Evolutionary conservation across 345 rosid species (phyloP), one percentile per base, ranked within the genome.

Genomic region (Turritis glabra): DNA sequence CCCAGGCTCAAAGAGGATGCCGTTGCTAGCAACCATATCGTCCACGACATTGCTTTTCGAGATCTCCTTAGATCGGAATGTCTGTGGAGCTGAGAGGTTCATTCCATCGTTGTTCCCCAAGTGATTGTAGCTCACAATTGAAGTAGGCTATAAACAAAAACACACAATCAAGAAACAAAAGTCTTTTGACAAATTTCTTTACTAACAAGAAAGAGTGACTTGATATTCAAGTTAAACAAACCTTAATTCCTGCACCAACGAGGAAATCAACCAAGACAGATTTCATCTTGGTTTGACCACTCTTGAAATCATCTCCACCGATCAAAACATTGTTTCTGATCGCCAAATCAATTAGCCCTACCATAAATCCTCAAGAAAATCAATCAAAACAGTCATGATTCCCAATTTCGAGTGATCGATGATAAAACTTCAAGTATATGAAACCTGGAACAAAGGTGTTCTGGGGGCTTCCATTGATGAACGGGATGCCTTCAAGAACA

Each of bases 201-300:
- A 50, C 9, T 7, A 58, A 44, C 40, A 69, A 46, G 18, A 50
- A 52, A 52, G 51, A 30, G 18, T 54, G 8, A 48, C 73, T 66
- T 74, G 26, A 66, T 1, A 27, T 1, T 13, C 18, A 76, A 76
- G 48, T 13, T 78, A 90, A 13, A 46, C 69, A 46, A 64, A 64
- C 98, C 96, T 92, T 95, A 63, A 95, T 95, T 15, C 99, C 99
- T 56, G 99, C 99, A 14, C 98, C 98, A 63, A 95, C 98, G 71
- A 95, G 97, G 80, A 92, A 95, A 84, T 95, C 98, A 8, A 95
- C 99, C 71, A 95, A 81, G 2, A 95, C 98, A 4, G 97, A 95
- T 60, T 95, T 92, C 97, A 95, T 95, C 86, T 95, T 95, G 72
- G 99, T 95, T 82, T 95, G 99, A 59, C 99, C 99, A 80, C 97